phyloP scores from a whole-genome alignment of 352 stramenopile species.

The Pythium scleroteichum region DNA sequence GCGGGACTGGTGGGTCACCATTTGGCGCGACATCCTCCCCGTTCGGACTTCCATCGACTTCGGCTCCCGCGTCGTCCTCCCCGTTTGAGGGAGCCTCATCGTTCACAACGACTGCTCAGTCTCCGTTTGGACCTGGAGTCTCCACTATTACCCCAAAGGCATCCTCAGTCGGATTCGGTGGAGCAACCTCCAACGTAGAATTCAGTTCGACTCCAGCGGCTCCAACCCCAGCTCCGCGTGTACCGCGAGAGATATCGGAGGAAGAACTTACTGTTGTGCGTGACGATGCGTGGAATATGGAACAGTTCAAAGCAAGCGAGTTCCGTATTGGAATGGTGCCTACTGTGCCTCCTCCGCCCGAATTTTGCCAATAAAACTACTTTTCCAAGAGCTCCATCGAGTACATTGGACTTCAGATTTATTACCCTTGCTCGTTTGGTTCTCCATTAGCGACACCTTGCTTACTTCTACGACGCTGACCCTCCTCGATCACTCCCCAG shows the following conservation, averaged over 20 bases:
- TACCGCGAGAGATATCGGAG: constrained; percentile 17
- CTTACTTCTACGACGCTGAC: constrained; percentile 5
- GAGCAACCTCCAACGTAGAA: not conserved
- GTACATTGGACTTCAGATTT: too few relatives aligned
- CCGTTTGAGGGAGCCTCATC: constrained; percentile 9
- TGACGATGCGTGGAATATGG: constrained; percentile 62
- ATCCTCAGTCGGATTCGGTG: not conserved
- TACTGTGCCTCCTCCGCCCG: constrained; percentile 48
- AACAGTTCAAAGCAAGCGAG: constrained; percentile 55
- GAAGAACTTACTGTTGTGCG: constrained; percentile 33
- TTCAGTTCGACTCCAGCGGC: constrained; percentile 6
- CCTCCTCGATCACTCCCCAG: constrained; percentile 8
- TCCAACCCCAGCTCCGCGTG: constrained; percentile 10
- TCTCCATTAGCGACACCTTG: too few relatives aligned
- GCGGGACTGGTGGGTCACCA: constrained; percentile 1
- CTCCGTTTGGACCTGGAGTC: constrained; percentile 3
- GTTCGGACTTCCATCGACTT: constrained; percentile 8
- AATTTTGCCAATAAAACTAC: constrained; percentile 48
- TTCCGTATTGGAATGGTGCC: constrained; percentile 66
- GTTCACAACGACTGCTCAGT: not conserved
- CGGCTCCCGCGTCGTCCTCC: constrained; percentile 2
- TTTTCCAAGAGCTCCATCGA: too few relatives aligned
- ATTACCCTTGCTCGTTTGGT: too few relatives aligned
- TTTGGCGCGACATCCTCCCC: constrained; percentile 16
- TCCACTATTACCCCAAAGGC: not conserved